Evolutionary conservation across 2,329 filamentous ascomycete species (phyloP).

Genomic region (Polytolypa hystricis): DNA sequence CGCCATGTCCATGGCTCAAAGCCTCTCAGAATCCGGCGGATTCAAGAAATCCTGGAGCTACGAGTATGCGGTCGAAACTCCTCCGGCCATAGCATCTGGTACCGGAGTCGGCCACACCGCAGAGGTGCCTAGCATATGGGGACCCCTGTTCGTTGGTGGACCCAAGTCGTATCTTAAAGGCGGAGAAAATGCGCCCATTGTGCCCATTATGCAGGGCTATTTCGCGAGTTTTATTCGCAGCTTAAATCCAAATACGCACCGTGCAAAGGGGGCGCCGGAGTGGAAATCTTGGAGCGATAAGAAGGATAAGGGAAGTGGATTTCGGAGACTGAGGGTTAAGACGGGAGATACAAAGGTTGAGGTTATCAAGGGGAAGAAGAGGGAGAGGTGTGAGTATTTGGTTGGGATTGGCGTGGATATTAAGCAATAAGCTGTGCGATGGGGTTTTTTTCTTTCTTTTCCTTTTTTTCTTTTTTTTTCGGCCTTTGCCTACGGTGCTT

Average conservation of each 20-base stretch:
- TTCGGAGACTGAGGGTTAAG: slow-evolving; percentile 32
- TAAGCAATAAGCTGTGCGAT: slow-evolving; percentile 24
- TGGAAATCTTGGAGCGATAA: slow-evolving; percentile 45
- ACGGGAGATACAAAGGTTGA: slow-evolving; percentile 40
- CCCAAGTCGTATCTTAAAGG: slow-evolving; percentile 45
- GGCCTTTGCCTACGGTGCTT: too few species aligned
- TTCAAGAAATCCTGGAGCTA: slow-evolving; percentile 51
- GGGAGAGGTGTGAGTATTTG: slow-evolving; percentile 39
- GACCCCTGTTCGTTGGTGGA: slow-evolving; percentile 44
- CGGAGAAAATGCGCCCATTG: slow-evolving; percentile 44
- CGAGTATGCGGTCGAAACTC: slow-evolving; percentile 56
- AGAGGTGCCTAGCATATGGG: slow-evolving; percentile 58
- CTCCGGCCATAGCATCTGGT: slow-evolving; percentile 40
- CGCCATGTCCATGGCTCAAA: slow-evolving; percentile 43
- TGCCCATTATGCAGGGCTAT: slow-evolving; percentile 55
- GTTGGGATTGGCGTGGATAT: slow-evolving; percentile 37
- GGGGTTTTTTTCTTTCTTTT: background rate
- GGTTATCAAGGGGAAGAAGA: slow-evolving; percentile 28
- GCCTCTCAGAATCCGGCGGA: slow-evolving; percentile 23
- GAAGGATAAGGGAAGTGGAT: slow-evolving; percentile 16
- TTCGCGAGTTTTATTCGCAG: slow-evolving; percentile 62
- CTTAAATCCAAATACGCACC: slow-evolving; percentile 53
- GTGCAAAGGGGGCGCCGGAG: slow-evolving; percentile 34
- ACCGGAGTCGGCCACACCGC: slow-evolving; percentile 56
- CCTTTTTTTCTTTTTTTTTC: background rate